phyloP scores from a whole-genome alignment of 495 filamentous ascomycete species.

The Oidiodendron maius region DNA sequence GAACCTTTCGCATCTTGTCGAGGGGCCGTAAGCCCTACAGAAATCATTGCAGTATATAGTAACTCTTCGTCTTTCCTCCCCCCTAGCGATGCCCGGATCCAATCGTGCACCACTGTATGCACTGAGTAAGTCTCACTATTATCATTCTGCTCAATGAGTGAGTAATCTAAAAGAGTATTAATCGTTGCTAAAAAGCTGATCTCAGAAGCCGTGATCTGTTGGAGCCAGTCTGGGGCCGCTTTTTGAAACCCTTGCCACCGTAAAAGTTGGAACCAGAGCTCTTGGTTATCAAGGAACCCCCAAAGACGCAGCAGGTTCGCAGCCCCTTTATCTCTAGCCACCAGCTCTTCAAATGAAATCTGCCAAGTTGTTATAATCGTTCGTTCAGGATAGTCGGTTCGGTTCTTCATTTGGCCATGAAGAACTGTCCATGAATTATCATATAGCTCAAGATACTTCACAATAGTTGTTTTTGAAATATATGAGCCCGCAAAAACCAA shows the following conservation, averaged over 20 bases:
- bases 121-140: slow-evolving; percentile 23
- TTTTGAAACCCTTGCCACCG: slow-evolving; percentile 14
- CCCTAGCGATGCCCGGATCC: slow-evolving; percentile 17
- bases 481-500: slow-evolving; percentile 31
- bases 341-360: slow-evolving; percentile 37
- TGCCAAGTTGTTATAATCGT: slow-evolving; percentile 38
- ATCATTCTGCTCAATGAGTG: slow-evolving; percentile 26
- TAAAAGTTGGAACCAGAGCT: slow-evolving; percentile 43
- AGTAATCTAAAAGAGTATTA: slow-evolving; percentile 24
- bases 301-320: slow-evolving; percentile 37
- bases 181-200: slow-evolving; percentile 23
- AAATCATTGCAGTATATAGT: slow-evolving; percentile 11
- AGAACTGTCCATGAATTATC: slow-evolving; percentile 25
- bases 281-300: slow-evolving; percentile 43
- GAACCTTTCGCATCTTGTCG: slow-evolving; percentile 6
- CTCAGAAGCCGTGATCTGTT: slow-evolving; percentile 22
- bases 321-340: slow-evolving; percentile 26
- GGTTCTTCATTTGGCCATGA: slow-evolving; percentile 18
- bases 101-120: slow-evolving; percentile 31
- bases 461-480: slow-evolving; percentile 20
- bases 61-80: slow-evolving; percentile 6
- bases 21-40: slow-evolving; percentile 13
- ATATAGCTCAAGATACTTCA: slow-evolving; percentile 22
- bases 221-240: slow-evolving; percentile 20
- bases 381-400: slow-evolving; percentile 22